These are phyloP conservation scores for Boechera divaricarpa DNA, from an alignment of 345 rosid species.

Conservation along the genomic window DNA sequence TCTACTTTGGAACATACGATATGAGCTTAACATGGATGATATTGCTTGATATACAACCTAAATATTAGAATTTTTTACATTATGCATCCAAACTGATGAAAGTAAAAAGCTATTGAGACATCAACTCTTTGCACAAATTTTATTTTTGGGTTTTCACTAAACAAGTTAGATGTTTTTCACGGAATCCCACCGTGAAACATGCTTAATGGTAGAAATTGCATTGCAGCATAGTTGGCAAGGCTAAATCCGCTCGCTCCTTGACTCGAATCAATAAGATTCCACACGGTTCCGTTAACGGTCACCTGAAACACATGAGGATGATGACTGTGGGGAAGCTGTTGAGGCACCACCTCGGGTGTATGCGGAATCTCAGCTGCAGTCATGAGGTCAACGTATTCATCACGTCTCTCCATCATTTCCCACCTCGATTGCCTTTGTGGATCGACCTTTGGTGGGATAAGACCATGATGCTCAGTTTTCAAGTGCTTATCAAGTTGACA, in stretches of 20 bases:
- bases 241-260: neutral
- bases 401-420: conserved; percentile 45
- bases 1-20: neutral
- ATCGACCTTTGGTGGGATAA: conserved; percentile 66
- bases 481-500: conserved; percentile 73
- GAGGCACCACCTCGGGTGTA: neutral
- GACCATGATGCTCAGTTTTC: conserved; percentile 66
- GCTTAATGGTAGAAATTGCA: neutral
- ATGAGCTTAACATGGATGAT: neutral
- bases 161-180: neutral
- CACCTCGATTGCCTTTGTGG: conserved; percentile 58
- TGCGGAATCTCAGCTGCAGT: neutral
- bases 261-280: neutral
- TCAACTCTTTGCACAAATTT: conserved; percentile 8
- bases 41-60: neutral
- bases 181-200: neutral
- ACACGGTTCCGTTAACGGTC: neutral
- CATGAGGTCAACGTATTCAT: conserved; percentile 41
- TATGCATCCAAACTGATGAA: neutral
- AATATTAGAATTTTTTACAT: neutral
- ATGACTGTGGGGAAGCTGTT: neutral
- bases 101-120: neutral
- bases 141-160: neutral
- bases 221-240: neutral
- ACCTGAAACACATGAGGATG: conserved; percentile 3